A percentile compares a stretch with the other conserved stretches of the same genome.
Conservation (phyloP, 2,329 filamentous ascomycete species). For the Botryotinia globosa region DNA sequence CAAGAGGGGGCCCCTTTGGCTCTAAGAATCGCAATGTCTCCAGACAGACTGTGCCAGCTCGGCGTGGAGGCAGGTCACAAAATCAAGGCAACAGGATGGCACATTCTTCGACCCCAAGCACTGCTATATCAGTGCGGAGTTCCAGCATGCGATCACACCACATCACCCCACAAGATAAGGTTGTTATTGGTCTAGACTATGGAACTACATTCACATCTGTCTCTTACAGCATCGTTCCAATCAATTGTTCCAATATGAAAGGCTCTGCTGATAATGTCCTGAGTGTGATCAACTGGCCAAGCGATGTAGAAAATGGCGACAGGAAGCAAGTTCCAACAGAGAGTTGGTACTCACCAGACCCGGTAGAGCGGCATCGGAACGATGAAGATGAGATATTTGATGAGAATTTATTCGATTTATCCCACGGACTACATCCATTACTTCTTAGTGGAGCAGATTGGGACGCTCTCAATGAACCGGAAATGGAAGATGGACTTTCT, state of each 20-base stretch:
- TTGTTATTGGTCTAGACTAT: conserved; percentile 26
- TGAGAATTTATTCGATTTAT: conserved; percentile 17
- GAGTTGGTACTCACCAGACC: conserved; percentile 26
- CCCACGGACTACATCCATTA: conserved; percentile 11
- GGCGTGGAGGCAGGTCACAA: not conserved
- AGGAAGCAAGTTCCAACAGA: conserved; percentile 28
- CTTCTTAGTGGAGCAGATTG: not conserved
- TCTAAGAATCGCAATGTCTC: not conserved
- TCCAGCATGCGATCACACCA: not conserved
- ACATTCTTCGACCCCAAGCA: not conserved
- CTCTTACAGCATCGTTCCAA: conserved; percentile 20
- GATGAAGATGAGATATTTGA: conserved; percentile 2
- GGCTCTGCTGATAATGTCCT: conserved; percentile 21
- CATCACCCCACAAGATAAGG: not conserved
- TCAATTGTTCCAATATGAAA: conserved; percentile 8
- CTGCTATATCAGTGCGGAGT: not conserved
- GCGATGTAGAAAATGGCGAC: conserved; percentile 15
- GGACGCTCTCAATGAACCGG: not conserved
- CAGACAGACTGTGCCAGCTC: not conserved
- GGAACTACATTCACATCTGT: conserved; percentile 27
- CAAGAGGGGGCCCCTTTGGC: not conserved
- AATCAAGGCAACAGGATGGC: not conserved
- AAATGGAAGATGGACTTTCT: conserved; percentile 14
- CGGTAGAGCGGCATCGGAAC: not conserved
- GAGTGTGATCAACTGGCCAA: conserved; percentile 27